These are phyloP conservation scores for Plasmopara muralis DNA, from an alignment of 352 stramenopile genomes.

Conservation along the genomic window DNA sequence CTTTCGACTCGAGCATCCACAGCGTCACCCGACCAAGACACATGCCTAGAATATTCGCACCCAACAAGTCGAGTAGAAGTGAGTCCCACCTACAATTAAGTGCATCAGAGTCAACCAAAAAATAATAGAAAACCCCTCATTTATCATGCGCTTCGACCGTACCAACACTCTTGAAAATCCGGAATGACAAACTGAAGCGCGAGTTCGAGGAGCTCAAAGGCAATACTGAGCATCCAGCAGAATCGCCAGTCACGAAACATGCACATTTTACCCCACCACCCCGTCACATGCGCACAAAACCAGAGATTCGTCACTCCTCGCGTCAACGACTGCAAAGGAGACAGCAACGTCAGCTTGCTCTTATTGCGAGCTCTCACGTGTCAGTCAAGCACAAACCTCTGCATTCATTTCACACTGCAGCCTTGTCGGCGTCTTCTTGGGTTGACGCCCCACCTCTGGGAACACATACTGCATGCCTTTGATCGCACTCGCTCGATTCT, in stretches of 20 bases:
- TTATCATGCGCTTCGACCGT: background rate
- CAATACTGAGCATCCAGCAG: conserved; percentile 86
- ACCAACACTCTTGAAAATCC: conserved; percentile 92
- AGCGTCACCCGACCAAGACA: conserved; percentile 65
- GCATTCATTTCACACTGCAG: conserved; percentile 66
- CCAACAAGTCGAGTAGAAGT: conserved; percentile 87
- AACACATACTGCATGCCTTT: conserved; percentile 67
- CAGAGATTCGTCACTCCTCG: conserved; percentile 75
- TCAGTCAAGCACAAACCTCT: conserved; percentile 15
- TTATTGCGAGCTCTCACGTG: background rate
- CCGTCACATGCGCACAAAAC: conserved; percentile 80
- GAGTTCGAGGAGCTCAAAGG: conserved; percentile 89
- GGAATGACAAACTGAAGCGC: conserved; percentile 86
- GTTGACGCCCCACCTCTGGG: conserved; percentile 50
- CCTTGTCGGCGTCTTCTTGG: conserved; percentile 23
- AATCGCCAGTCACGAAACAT: conserved; percentile 93
- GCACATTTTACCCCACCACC: conserved; percentile 91
- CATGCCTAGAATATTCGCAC: conserved; percentile 90
- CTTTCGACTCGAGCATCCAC: conserved; percentile 76
- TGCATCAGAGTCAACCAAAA: conserved; percentile 2
- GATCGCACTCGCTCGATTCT: conserved; percentile 59
- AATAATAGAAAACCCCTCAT: background rate
- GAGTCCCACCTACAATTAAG: conserved; percentile 71
- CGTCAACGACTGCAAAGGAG: conserved; percentile 39
- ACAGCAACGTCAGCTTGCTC: background rate